Conservation (phyloP, 2,329 filamentous ascomycete species). For the Neonectria hederae region DNA sequence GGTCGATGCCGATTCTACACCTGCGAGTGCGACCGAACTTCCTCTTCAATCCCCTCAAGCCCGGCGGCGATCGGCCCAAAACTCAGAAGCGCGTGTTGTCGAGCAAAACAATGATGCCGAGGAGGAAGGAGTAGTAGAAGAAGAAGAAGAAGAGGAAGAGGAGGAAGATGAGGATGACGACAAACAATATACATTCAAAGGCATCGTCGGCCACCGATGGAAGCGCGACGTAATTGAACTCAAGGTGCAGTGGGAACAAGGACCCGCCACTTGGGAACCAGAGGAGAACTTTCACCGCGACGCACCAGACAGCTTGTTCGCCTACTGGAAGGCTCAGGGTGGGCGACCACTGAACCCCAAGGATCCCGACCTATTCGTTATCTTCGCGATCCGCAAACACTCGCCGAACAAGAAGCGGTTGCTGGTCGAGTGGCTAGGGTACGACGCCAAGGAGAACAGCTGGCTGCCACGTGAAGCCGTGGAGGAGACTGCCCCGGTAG, state of each 20-base stretch:
- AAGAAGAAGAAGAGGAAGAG: constrained; percentile 1
- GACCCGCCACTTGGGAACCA: constrained; percentile 47
- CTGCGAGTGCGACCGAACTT: not conserved
- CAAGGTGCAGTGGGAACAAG: constrained; percentile 45
- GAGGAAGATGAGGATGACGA: constrained; percentile 20
- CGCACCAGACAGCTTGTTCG: constrained; percentile 43
- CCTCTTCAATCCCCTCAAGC: constrained; percentile 11
- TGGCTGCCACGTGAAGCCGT: constrained; percentile 44
- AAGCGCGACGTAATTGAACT: constrained; percentile 42
- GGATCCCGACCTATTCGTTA: constrained; percentile 45
- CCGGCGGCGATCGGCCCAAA: constrained; percentile 11
- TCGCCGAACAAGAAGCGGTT: constrained; percentile 41
- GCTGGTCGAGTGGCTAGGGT: constrained; percentile 51
- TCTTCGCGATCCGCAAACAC: constrained; percentile 48
- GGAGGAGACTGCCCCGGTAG: constrained; percentile 39
- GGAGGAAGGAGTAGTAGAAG: not conserved
- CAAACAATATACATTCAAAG: constrained; percentile 32
- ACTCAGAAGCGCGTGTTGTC: not conserved
- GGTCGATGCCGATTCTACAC: not conserved
- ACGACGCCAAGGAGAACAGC: constrained; percentile 39
- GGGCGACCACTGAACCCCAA: constrained; percentile 47
- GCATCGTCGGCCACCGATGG: constrained; percentile 45
- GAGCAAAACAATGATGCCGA: not conserved
- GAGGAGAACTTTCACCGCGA: constrained; percentile 48
- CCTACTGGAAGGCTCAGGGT: constrained; percentile 45